These are phyloP conservation scores for Colletotrichum sp. DNA, from an alignment of 2,329 filamentous ascomycete genomes.

Conservation along the genomic window DNA sequence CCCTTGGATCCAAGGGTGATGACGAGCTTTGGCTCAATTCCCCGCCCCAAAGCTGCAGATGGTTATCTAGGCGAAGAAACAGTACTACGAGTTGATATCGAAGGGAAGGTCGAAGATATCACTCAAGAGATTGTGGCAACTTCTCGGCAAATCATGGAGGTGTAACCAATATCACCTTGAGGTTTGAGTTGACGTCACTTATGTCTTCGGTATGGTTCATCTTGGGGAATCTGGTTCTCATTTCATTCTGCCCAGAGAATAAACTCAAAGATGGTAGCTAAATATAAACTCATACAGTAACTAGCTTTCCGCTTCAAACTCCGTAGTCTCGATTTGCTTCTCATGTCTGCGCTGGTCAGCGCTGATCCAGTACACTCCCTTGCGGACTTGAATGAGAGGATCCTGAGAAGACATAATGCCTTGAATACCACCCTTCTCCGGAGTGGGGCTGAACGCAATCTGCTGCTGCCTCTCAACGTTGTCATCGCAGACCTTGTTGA, in stretches of 20 bases:
- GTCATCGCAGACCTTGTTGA: conserved; percentile 12
- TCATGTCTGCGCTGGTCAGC: conserved; percentile 7
- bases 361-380: conserved; percentile 19
- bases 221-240: too few species aligned
- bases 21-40: neutral
- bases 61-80: neutral
- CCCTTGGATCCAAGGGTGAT: neutral
- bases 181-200: too few species aligned
- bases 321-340: conserved; percentile 24
- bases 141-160: neutral
- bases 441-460: conserved; percentile 20
- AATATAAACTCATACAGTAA: too few species aligned
- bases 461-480: conserved; percentile 11
- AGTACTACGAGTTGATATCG: neutral
- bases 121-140: neutral
- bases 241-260: too few species aligned
- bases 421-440: conserved; percentile 11
- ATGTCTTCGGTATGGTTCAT: too few species aligned
- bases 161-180: rapidly evolving
- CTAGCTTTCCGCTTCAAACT: neutral
- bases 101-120: neutral
- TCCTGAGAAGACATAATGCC: conserved; percentile 17
- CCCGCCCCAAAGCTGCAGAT: neutral
- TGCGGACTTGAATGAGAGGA: conserved; percentile 16
- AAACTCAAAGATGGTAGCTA: too few species aligned